These are phyloP conservation scores for Dictyostelium brefeldianum DNA, from an alignment of 78 protist species.

Conservation along the genomic window DNA sequence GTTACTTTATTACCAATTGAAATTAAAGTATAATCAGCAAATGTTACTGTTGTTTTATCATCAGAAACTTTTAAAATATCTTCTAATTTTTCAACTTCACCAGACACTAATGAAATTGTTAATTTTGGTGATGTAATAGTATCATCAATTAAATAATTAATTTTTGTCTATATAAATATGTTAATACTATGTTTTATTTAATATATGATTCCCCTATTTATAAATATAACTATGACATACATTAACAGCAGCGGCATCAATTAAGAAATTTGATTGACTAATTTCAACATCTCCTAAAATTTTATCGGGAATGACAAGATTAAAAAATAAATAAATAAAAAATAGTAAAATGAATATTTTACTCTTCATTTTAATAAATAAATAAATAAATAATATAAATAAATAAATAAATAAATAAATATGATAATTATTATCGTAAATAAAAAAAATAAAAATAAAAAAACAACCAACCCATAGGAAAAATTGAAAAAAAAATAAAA, in stretches of 20 bases:
- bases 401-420: too few relatives aligned
- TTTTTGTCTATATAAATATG: too few relatives aligned
- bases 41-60: background rate
- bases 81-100: background rate
- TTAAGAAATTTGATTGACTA: background rate
- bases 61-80: background rate
- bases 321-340: background rate
- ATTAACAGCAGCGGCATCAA: background rate
- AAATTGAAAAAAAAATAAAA: too few relatives aligned
- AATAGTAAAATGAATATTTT: too few relatives aligned
- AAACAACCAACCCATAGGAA: too few relatives aligned
- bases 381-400: too few relatives aligned
- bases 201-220: too few relatives aligned
- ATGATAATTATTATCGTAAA: too few relatives aligned
- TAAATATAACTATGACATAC: too few relatives aligned
- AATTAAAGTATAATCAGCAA: background rate
- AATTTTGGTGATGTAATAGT: background rate
- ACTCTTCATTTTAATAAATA: too few relatives aligned
- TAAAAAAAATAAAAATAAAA: too few relatives aligned
- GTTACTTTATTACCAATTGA: background rate
- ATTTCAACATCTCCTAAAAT: background rate
- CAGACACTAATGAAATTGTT: background rate
- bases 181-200: background rate
- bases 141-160: background rate
- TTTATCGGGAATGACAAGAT: background rate